Conservation (phyloP, 2,329 filamentous ascomycete species). For the Cytospora chrysosperma region DNA sequence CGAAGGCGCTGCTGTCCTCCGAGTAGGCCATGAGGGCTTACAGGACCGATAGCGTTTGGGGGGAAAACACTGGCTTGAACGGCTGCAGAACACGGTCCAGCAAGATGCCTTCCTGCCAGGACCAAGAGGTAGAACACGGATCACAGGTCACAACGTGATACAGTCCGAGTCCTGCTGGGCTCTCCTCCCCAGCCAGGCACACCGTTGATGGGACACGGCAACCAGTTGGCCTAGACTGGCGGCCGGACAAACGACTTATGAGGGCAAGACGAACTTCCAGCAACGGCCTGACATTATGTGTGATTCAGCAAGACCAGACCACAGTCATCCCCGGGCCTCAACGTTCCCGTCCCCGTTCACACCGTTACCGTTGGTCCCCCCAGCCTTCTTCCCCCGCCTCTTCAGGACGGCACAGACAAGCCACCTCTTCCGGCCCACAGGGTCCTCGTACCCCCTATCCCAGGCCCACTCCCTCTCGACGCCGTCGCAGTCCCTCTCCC, state of each 20-base stretch:
- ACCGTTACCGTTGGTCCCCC: not conserved
- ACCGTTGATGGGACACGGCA: not conserved
- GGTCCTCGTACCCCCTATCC: slow-evolving; percentile 61
- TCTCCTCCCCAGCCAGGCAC: not conserved
- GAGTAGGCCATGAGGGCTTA: not conserved
- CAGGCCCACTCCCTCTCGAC: slow-evolving; percentile 58
- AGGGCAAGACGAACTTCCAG: not conserved
- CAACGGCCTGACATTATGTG: not conserved
- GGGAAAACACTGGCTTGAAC: too few species aligned
- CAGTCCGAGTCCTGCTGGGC: not conserved
- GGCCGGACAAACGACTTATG: not conserved
- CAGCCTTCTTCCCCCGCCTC: slow-evolving; percentile 31
- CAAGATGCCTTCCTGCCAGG: not conserved
- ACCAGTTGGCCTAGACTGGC: not conserved
- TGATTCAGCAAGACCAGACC: not conserved
- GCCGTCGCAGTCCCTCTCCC: slow-evolving; percentile 68
- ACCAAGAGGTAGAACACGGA: too few species aligned
- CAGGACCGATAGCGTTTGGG: not conserved
- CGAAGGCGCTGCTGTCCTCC: not conserved
- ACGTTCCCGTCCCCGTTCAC: not conserved
- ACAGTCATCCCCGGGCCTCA: not conserved
- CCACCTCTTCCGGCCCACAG: slow-evolving; percentile 66
- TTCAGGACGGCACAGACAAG: slow-evolving; percentile 59
- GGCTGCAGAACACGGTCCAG: not conserved
- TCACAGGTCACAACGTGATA: not conserved